Evolutionary conservation across 306 rosid genomes (phyloP).

Genomic region (Rosa lucieae): DNA sequence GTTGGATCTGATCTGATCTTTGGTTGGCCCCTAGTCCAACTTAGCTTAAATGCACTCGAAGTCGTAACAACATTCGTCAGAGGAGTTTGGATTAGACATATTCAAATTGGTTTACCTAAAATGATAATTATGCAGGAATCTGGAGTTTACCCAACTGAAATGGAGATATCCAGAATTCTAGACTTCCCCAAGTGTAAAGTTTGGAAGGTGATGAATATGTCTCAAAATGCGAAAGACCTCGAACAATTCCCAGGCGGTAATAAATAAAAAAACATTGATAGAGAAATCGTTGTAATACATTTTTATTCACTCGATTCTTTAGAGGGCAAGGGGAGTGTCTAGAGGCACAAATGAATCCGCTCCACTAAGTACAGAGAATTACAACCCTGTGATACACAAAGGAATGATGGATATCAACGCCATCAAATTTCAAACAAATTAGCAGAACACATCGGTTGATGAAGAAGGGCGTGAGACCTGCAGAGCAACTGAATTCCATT

Average conservation of each 20-base stretch:
- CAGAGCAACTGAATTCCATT: constrained; percentile 64
- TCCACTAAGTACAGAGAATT: constrained; percentile 26
- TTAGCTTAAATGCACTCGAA: too few relatives aligned
- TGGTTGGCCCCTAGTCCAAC: too few relatives aligned
- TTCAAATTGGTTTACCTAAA: too few relatives aligned
- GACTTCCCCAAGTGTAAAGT: background rate
- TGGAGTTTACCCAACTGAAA: background rate
- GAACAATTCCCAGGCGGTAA: background rate
- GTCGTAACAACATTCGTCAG: too few relatives aligned
- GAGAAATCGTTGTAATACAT: background rate
- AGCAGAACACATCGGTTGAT: constrained; percentile 59
- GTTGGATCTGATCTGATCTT: too few relatives aligned
- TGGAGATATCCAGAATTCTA: background rate
- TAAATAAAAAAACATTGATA: background rate
- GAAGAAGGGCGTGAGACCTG: constrained; percentile 60
- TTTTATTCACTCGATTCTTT: constrained; percentile 24
- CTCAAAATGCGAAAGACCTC: background rate
- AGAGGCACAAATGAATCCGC: constrained; percentile 31
- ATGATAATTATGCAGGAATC: background rate
- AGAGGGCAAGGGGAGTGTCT: constrained; percentile 9
- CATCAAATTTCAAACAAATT: constrained; percentile 27
- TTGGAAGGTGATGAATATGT: background rate
- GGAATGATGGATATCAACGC: constrained; percentile 22
- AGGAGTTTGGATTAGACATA: too few relatives aligned
- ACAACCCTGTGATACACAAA: constrained; percentile 23